A percentile compares a stretch with the other conserved stretches of the same genome.
These are phyloP conservation scores for Phytophthora parvispora DNA, from an alignment of 352 stramenopile species.

Conservation along the genomic window DNA sequence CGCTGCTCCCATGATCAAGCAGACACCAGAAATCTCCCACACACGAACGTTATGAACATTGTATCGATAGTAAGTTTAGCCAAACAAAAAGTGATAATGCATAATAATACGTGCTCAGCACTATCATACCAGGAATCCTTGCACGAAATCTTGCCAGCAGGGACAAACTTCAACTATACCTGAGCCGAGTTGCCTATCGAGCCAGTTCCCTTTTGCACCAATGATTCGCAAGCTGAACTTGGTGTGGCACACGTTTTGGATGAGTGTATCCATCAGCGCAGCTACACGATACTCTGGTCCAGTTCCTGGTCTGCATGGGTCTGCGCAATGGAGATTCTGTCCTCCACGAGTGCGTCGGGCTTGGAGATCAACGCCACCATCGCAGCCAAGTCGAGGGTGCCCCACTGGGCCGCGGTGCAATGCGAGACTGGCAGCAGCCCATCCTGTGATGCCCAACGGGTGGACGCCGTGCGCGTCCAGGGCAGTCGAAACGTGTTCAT, in stretches of 20 bases:
- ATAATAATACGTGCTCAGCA: neutral
- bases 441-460: conserved; percentile 22
- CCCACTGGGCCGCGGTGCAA: conserved; percentile 19
- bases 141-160: neutral
- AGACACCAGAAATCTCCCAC: neutral
- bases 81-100: neutral
- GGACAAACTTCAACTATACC: conserved; percentile 14
- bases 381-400: conserved; percentile 18
- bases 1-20: conserved; percentile 11
- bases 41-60: neutral
- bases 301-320: conserved; percentile 12
- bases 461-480: conserved; percentile 22
- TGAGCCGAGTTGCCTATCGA: conserved; percentile 24
- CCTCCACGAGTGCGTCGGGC: conserved; percentile 4
- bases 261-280: neutral
- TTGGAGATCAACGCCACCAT: conserved; percentile 13
- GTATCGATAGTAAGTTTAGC: conserved; percentile 12
- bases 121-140: too few relatives aligned
- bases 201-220: conserved; percentile 11
- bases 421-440: conserved; percentile 25
- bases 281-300: neutral
- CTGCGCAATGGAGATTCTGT: conserved; percentile 8
- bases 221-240: neutral
- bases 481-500: conserved; percentile 30
- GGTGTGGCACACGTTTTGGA: neutral